Evolutionary conservation across 495 filamentous ascomycete species (phyloP).

Genomic region (Xylaria acuta): DNA sequence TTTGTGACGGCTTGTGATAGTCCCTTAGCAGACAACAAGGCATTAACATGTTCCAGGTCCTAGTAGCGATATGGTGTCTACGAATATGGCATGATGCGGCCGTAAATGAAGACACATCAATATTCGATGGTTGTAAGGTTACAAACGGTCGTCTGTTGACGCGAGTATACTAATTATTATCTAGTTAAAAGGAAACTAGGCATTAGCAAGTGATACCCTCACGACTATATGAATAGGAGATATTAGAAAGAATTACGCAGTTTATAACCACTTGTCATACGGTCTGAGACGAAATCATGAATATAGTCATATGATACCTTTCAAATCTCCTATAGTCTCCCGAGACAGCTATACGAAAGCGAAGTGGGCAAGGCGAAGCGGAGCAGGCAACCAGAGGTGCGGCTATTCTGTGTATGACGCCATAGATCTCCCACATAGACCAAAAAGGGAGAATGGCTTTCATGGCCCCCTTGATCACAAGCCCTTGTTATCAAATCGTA

Average conservation of each 20-base stretch:
- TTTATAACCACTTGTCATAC: neutral
- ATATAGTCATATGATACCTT: neutral
- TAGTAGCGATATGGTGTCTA: constrained; percentile 18
- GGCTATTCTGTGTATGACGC: neutral
- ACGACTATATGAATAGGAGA: neutral
- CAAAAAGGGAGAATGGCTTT: neutral
- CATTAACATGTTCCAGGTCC: neutral
- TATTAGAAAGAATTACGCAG: neutral
- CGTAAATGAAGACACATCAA: neutral
- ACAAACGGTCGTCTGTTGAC: neutral
- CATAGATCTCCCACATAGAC: neutral
- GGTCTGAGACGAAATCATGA: neutral
- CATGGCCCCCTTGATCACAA: neutral
- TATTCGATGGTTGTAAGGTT: neutral
- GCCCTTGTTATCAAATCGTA: neutral
- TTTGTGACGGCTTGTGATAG: no score
- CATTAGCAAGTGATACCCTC: neutral
- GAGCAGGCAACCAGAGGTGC: neutral
- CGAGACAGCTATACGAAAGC: neutral
- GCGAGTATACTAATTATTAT: neutral
- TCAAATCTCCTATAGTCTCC: neutral
- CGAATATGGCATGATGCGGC: constrained; percentile 14
- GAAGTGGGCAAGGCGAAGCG: neutral
- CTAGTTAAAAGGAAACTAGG: constrained; percentile 11
- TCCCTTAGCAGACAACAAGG: neutral